Percentiles rank a stretch among this genome's conserved stretches.
Evolutionary conservation across 331 rosid genomes (phyloP).

Genomic region (Malus hybrid): DNA sequence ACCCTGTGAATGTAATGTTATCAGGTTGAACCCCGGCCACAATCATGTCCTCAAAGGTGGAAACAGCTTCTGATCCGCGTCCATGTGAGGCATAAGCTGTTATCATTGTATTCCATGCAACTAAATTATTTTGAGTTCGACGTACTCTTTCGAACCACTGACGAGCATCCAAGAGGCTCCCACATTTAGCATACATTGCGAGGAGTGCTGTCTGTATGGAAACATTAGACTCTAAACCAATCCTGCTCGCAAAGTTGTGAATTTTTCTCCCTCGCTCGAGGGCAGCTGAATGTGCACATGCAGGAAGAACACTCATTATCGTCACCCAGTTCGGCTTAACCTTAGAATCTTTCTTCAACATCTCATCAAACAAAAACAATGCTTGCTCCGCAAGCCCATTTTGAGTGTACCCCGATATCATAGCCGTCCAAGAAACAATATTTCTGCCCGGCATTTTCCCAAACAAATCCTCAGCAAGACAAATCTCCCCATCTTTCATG

Average conservation of each 20-base stretch:
- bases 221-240: constrained; percentile 17
- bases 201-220: constrained; percentile 29
- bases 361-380: constrained; percentile 18
- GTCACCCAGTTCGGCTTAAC: constrained; percentile 35
- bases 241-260: constrained; percentile 18
- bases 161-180: constrained; percentile 25
- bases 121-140: constrained; percentile 6
- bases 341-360: constrained; percentile 12
- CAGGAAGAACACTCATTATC: constrained; percentile 31
- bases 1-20: constrained; percentile 21
- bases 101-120: constrained; percentile 30
- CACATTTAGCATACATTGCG: constrained; percentile 39
- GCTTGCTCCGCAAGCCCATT: constrained; percentile 27
- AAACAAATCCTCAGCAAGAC: constrained; percentile 25
- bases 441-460: constrained; percentile 14
- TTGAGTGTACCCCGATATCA: constrained; percentile 31
- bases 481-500: constrained; percentile 25
- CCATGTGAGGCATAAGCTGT: constrained; percentile 30
- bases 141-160: constrained; percentile 18
- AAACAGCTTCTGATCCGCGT: constrained; percentile 22
- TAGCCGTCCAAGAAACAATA: constrained; percentile 32
- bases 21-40: constrained; percentile 20
- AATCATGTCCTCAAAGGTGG: constrained; percentile 32
- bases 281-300: constrained; percentile 26
- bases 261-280: constrained; percentile 27